Base-by-base conservation (phyloP, 2,329 filamentous ascomycete species). In the Cytospora paraplurivora region DNA sequence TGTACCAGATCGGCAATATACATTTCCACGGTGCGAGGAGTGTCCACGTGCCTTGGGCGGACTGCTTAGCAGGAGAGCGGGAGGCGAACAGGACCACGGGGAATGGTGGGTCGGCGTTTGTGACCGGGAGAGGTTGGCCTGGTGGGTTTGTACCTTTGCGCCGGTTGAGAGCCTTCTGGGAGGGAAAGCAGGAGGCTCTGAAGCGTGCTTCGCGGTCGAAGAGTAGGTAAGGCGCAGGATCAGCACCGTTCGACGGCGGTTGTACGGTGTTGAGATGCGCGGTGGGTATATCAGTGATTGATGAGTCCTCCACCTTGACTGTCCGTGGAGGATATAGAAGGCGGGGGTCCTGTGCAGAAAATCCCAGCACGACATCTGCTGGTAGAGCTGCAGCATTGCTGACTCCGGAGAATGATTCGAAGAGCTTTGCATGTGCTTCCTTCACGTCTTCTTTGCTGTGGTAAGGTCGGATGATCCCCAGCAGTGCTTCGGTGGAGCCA, bases 1-100 rank as follows among this genome's bases (percentile, higher is more conserved):
- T 88, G 70, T 94, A 89, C 95, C 95, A 99, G 37, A 97, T 81
- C 0, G 92, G 86, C 41, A 87, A 80, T 41, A 98, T 89, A 70
- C 91, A 97, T 72, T 91, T 93, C 92, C 94, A 97, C 0, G 95
- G 95, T 3, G 95, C 82, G 32, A 98, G 80, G 1, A 98, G 74
- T 0, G 88, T 95, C 92, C 93, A 98, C 0, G 82, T 88, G 0
- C 89, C 89, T 55, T 89, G 87, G 1, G 80, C 78, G 54, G 76
- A 73, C 11, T 52, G 34, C 35, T 55, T 60, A 17, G 81, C 73
- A 19, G 19, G 19, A 11, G n/a, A n/a, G 51, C 86, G 83, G 12
- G 85, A 86, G 38, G 88, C 82, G 5, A 92, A 81, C 7, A 96
- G 76, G 1, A 94, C 79, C 47, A 94, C 76, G 0, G 95, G 95